Evolutionary conservation across 2,329 filamentous ascomycete genomes (phyloP), one percentile per base, ranked within the genome.

Genomic region (Niveomyces coronatus): DNA sequence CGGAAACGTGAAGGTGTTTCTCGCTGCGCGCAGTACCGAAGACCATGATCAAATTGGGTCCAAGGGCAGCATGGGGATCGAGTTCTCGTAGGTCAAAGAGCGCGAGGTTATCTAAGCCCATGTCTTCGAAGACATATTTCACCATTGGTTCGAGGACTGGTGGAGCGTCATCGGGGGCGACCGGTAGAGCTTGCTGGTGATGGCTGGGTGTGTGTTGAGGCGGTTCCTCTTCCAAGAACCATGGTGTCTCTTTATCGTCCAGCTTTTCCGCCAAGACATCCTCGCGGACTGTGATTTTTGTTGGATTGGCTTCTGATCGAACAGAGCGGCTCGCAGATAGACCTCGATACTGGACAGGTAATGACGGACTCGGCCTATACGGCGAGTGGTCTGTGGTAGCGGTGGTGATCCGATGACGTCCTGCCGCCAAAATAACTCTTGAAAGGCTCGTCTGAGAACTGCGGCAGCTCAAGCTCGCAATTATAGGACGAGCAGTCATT

Each of bases 21-120:
- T 95, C 85, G 51, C 85, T 93, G 42, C 91, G 81, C 11, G 89
- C 85, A 8, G 87, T 94, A 28, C 83, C 87, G 46, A 98, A 77
- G 20, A 98, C 63, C 91, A 96, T 96, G 38, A 98, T 71, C 19
- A 95, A 70, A 50, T 89, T 88, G 2, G 85, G 76, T 2, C 91
- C 91, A 2, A 98, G 71, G 0, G 88, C 88, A 1, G 89, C 80
- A 0, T 88, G 84, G 1, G 88, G 87, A 49, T 95, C 84, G 35
- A 96, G 70, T 26, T 75, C 65, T 40, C 91, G 85, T 22, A 98
- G 68, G 53, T 98, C 91, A 33, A 94, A 68, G 5, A 98, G 61
- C 1, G 70, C 70, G 32, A 98, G 67, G 40, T 87, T 75, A 54
- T 95, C 86, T 28, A 98, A 67, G 24, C 91, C 91, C 48, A 94